A percentile compares a stretch with the other conserved stretches of the same genome.
Conservation (phyloP, 441 rosid species). For the Brassica balearica region DNA sequence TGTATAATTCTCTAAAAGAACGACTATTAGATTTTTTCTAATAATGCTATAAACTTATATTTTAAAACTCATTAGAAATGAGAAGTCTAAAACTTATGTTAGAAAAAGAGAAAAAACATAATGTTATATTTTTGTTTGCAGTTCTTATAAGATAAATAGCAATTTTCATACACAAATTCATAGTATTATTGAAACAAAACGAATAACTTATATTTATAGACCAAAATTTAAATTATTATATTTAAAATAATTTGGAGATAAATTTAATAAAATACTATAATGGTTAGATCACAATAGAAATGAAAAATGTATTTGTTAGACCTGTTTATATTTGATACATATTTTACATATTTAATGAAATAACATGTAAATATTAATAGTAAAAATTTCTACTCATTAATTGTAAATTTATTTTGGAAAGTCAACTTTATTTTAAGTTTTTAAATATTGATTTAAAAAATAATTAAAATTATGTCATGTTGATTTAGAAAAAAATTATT, state of each 20-base stretch:
- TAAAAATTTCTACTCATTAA: no score
- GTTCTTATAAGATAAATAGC: neutral
- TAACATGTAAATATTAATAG: no score
- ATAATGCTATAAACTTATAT: neutral
- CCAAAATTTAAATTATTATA: neutral
- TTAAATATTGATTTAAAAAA: no score
- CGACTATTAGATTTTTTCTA: neutral
- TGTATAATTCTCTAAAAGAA: neutral
- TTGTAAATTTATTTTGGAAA: no score
- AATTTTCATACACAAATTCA: neutral
- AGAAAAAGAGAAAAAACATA: neutral
- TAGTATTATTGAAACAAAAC: neutral
- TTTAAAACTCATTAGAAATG: neutral
- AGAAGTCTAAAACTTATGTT: neutral
- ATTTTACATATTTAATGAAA: no score
- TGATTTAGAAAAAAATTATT: no score
- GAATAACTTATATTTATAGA: neutral
- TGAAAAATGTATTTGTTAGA: no score
- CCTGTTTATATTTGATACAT: no score
- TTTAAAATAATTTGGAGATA: neutral
- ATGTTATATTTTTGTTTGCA: neutral
- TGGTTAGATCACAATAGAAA: no score
- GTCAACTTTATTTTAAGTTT: no score
- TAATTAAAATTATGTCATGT: no score
- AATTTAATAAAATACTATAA: no score